phyloP scores from a whole-genome alignment of 148 eudicot genomes.

The Heliamphora exappendiculata region DNA sequence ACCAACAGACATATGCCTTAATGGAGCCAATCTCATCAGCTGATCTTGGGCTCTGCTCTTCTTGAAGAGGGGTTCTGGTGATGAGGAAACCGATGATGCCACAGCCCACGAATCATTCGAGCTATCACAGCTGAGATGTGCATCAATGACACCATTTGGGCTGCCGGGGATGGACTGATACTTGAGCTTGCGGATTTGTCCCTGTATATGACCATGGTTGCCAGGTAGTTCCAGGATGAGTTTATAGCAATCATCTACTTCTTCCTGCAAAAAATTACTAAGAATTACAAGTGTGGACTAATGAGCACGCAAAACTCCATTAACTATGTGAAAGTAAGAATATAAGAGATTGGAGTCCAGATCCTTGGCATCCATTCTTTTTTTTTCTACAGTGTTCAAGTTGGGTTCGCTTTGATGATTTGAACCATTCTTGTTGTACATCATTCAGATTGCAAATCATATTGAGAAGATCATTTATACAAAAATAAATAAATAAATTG shows the following conservation, averaged over 20 bases:
- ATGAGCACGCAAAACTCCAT: not conserved
- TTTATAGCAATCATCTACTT: conserved; percentile 46
- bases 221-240: conserved; percentile 40
- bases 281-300: not conserved
- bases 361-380: no score
- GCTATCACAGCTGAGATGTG: conserved; percentile 37
- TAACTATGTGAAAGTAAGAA: not conserved
- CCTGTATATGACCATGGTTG: conserved; percentile 6
- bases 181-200: conserved; percentile 37
- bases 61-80: conserved; percentile 41
- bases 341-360: no score
- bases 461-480: no score
- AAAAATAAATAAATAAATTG: no score
- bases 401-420: no score
- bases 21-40: conserved; percentile 32
- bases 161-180: conserved; percentile 29
- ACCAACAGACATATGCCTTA: conserved; percentile 17
- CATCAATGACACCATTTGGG: conserved; percentile 48
- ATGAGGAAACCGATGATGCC: conserved; percentile 27
- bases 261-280: conserved; percentile 36
- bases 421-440: no score
- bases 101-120: conserved; percentile 36
- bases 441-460: no score
- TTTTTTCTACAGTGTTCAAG: no score
- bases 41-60: conserved; percentile 35